phyloP scores from a whole-genome alignment of 148 eudicot species.

The Diospyros kaki region DNA sequence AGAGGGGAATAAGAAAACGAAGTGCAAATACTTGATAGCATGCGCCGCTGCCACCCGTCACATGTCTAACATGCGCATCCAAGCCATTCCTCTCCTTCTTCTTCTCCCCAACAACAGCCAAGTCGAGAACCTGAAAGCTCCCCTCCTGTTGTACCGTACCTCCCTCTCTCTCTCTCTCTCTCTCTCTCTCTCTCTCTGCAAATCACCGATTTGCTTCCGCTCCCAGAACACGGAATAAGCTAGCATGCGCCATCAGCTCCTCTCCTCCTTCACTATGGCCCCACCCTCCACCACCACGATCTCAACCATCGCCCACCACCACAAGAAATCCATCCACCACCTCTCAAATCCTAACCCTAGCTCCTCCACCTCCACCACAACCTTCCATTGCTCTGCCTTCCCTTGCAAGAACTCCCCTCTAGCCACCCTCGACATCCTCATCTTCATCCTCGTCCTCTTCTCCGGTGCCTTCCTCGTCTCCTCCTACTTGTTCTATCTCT shows the following conservation, averaged over 20 bases:
- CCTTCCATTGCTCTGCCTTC: slow-evolving; percentile 5
- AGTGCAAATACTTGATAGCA: no score
- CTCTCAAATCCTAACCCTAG: slow-evolving; percentile 23
- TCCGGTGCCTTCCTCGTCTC: slow-evolving; percentile 66
- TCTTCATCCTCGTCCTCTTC: slow-evolving; percentile 69
- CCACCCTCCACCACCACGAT: slow-evolving; percentile 10
- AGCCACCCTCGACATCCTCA: slow-evolving; percentile 77
- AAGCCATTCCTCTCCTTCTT: no score
- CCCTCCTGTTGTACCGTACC: no score
- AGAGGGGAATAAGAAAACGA: no score
- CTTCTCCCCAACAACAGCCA: no score
- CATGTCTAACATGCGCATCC: no score
- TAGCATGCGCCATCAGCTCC: slow-evolving; percentile 35
- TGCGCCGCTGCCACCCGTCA: no score
- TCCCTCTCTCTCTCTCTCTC: no score
- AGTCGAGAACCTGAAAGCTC: no score
- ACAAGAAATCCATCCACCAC: slow-evolving; percentile 10
- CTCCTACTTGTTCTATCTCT: slow-evolving; percentile 72
- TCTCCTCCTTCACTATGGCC: slow-evolving; percentile 15
- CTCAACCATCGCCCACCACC: neutral
- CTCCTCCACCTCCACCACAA: slow-evolving; percentile 7
- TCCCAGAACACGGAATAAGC: neutral
- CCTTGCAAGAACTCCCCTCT: slow-evolving; percentile 55
- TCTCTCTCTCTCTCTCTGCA: no score
- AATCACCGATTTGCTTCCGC: neutral